Conservation (phyloP, 805 yeast genomes). For the Candida maltosa region DNA sequence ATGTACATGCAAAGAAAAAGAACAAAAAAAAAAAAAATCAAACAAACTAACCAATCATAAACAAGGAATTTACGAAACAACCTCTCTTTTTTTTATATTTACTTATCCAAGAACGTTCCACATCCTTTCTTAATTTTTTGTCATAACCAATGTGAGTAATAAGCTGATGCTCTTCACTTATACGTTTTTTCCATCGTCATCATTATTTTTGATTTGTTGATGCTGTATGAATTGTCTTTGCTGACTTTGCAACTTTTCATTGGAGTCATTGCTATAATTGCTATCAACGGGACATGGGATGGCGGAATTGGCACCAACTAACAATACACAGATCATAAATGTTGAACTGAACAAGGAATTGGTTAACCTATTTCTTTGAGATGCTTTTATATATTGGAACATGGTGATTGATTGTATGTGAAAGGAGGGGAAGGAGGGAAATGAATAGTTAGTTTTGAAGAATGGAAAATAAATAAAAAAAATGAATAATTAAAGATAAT, state of each 20-base stretch:
- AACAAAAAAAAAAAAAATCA: no score
- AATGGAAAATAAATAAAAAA: no score
- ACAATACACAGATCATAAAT: conserved; percentile 61
- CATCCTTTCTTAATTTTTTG: no score
- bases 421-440: not conserved
- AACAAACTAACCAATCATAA: no score
- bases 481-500: no score
- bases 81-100: no score
- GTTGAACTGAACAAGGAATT: conserved; percentile 70
- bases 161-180: no score
- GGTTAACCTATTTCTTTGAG: conserved; percentile 54
- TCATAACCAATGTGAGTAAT: no score
- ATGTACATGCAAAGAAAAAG: no score
- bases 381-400: conserved; percentile 50
- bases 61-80: no score
- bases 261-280: conserved; percentile 40
- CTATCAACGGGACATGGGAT: conserved; percentile 43
- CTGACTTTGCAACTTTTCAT: conserved; percentile 23
- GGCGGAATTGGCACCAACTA: conserved; percentile 54
- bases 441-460: not conserved
- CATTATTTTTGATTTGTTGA: not conserved
- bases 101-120: no score
- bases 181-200: no score
- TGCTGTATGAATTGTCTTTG: conserved; percentile 8
- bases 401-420: conserved; percentile 23